Evolutionary conservation across 371 early-diverging fungal species (phyloP).

Genomic region (Zopfochytrium polystomum): DNA sequence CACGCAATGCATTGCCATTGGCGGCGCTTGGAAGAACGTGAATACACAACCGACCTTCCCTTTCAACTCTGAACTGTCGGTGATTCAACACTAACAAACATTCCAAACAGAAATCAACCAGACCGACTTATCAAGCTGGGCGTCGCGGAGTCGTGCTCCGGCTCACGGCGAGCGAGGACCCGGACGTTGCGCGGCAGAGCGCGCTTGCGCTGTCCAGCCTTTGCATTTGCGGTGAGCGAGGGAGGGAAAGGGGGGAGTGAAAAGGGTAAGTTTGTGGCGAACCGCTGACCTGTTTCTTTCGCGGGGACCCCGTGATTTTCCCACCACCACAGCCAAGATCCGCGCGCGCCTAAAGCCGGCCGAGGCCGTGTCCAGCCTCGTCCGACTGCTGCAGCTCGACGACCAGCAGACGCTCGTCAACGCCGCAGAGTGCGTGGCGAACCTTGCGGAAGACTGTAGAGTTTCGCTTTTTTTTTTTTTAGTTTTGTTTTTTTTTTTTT

Average conservation of each 20-base stretch:
- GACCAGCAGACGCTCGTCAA: conserved; percentile 40
- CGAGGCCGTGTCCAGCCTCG: conserved; percentile 29
- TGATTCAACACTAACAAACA: too few relatives aligned
- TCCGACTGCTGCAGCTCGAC: conserved; percentile 31
- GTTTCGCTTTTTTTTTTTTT: too few relatives aligned
- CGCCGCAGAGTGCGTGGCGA: conserved; percentile 43
- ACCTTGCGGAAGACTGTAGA: conserved; percentile 50
- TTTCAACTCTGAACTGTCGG: too few relatives aligned
- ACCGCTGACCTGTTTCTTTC: too few relatives aligned
- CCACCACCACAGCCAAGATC: conserved; percentile 30
- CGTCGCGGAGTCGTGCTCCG: conserved; percentile 34
- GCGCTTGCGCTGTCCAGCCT: conserved; percentile 41
- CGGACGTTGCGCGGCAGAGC: conserved; percentile 34
- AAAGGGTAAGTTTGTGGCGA: too few relatives aligned
- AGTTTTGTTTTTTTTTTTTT: too few relatives aligned
- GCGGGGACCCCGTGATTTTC: conserved; percentile 1
- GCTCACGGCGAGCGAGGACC: conserved; percentile 38
- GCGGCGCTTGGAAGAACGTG: conserved; percentile 43
- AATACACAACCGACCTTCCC: background rate
- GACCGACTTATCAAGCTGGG: conserved; percentile 44
- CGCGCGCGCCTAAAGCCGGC: conserved; percentile 28
- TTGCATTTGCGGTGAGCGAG: conserved; percentile 34
- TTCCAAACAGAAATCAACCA: conserved; percentile 41
- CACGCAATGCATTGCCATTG: conserved; percentile 42
- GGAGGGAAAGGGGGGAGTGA: too few relatives aligned